These are phyloP conservation scores for Ceratobasidium sp. DNA, from an alignment of 1,284 basidiomycete genomes.

Conservation along the genomic window DNA sequence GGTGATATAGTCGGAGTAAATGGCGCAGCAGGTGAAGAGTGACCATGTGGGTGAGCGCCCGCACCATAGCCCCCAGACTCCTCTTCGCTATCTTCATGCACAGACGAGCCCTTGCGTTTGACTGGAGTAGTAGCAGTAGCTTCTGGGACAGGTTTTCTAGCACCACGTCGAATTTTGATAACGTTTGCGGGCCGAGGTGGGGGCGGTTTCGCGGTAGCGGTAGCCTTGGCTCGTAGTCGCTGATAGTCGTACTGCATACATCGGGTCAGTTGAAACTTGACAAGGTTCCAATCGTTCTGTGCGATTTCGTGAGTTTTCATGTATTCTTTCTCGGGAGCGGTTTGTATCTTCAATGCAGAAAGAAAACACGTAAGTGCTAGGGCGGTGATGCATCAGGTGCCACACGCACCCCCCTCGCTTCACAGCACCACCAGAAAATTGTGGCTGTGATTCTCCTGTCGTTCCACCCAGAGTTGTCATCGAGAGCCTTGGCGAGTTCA, in stretches of 20 bases:
- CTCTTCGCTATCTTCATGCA: slow-evolving; percentile 10
- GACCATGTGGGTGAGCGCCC: neutral
- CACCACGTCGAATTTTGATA: slow-evolving; percentile 33
- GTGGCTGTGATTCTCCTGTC: slow-evolving; percentile 36
- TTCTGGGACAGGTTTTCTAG: slow-evolving; percentile 16
- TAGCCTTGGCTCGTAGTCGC: slow-evolving; percentile 20
- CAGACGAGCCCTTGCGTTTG: slow-evolving; percentile 18
- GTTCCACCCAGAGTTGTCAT: slow-evolving; percentile 33
- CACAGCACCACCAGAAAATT: slow-evolving; percentile 38
- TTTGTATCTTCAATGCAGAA: slow-evolving; percentile 17
- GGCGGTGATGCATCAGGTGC: neutral
- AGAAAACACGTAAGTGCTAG: slow-evolving; percentile 13
- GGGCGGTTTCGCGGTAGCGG: slow-evolving; percentile 8
- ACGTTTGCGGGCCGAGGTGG: slow-evolving; percentile 36
- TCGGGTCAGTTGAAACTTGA: slow-evolving; percentile 38
- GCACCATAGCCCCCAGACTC: slow-evolving; percentile 1
- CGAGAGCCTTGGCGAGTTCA: slow-evolving; percentile 30
- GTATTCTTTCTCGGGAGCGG: slow-evolving; percentile 27
- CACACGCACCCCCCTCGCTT: slow-evolving; percentile 31
- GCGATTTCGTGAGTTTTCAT: slow-evolving; percentile 33
- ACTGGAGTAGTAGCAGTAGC: neutral
- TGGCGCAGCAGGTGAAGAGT: slow-evolving; percentile 13
- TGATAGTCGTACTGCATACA: slow-evolving; percentile 40
- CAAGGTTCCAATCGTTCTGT: slow-evolving; percentile 35
- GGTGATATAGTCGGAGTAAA: slow-evolving; percentile 7